A percentile compares a stretch with the other conserved stretches of the same genome.
Evolutionary conservation across 371 early-diverging fungal genomes (phyloP).

Genomic region (Syncephalis plumigaleata): DNA sequence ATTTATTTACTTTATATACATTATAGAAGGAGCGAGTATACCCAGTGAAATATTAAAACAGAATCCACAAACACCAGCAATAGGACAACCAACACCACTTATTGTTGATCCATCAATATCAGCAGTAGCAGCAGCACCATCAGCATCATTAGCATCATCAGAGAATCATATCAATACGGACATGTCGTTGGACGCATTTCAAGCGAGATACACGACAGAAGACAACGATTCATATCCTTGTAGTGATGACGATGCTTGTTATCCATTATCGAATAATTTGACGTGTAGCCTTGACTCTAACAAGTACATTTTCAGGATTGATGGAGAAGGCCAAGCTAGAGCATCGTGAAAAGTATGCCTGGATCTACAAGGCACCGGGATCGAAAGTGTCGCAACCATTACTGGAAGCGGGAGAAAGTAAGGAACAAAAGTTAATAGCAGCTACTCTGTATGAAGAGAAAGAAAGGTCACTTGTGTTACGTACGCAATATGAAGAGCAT

Average conservation of each 20-base stretch:
- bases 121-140: too few species aligned
- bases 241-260: not conserved
- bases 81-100: too few species aligned
- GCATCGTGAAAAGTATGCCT: not conserved
- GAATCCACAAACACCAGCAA: too few species aligned
- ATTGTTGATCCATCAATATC: too few species aligned
- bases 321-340: not conserved
- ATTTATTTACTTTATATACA: too few species aligned
- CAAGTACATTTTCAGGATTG: not conserved
- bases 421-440: too few species aligned
- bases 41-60: too few species aligned
- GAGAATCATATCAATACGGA: not conserved
- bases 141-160: too few species aligned
- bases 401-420: too few species aligned
- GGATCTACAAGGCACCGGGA: not conserved
- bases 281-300: too few species aligned
- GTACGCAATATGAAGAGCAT: not conserved
- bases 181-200: constrained; percentile 46
- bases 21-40: too few species aligned
- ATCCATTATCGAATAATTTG: not conserved
- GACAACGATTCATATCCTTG: constrained; percentile 65
- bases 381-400: not conserved
- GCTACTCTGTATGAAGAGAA: not conserved
- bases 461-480: not conserved
- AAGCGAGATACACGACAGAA: constrained; percentile 59